Conservation (phyloP, 2,329 filamentous ascomycete species). For the Fusarium dlaminii region DNA sequence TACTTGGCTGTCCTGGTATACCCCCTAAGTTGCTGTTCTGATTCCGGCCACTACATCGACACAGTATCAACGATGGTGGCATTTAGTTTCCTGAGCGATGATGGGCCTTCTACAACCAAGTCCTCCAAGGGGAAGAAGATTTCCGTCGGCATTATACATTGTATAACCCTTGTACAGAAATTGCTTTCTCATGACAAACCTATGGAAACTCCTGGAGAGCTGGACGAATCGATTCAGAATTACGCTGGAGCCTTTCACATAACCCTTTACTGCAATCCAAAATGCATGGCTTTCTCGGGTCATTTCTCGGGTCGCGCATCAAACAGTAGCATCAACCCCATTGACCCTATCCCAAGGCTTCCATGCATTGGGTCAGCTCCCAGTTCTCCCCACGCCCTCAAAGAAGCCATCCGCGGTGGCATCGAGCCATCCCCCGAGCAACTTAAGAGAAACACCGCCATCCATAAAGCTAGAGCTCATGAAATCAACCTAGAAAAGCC, state of each 20-base stretch:
- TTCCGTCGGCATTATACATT: accelerated
- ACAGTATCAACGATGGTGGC: neutral
- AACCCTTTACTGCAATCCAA: neutral
- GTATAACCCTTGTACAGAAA: neutral
- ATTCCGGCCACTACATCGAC: neutral
- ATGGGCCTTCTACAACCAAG: neutral
- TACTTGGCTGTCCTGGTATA: neutral
- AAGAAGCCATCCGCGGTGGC: neutral
- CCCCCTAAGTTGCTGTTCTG: neutral
- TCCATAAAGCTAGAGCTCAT: too few relatives aligned
- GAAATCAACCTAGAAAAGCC: neutral
- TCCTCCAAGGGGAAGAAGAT: accelerated
- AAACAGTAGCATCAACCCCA: neutral
- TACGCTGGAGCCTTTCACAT: neutral
- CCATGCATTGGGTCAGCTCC: neutral
- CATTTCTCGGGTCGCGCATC: neutral
- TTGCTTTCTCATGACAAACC: neutral
- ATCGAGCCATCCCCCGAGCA: too few relatives aligned
- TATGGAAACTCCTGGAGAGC: neutral
- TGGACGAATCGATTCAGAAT: neutral
- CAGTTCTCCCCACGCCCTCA: neutral
- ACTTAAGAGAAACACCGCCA: too few relatives aligned
- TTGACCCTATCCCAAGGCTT: neutral
- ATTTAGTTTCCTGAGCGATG: neutral
- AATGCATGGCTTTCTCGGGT: neutral